Evolutionary conservation across 2,329 filamentous ascomycete species (phyloP).

Genomic region (Neopestalotiopsis clavispora): DNA sequence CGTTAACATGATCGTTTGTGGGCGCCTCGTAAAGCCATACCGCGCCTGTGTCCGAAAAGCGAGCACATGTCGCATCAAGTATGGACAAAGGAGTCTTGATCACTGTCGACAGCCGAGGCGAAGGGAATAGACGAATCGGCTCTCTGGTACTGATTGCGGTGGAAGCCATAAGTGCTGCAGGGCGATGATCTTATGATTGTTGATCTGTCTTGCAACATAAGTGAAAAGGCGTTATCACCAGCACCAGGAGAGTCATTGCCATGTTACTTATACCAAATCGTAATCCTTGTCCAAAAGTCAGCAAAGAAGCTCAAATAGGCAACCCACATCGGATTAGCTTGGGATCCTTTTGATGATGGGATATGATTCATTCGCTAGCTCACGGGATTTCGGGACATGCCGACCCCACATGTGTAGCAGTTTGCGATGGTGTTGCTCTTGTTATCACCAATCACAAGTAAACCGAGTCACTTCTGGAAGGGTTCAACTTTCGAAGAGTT

Average conservation of each 20-base stretch:
- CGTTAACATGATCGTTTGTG: constrained; percentile 14
- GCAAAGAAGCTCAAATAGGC: not conserved
- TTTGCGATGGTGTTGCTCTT: no score
- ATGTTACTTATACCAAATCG: not conserved
- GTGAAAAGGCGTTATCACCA: no score
- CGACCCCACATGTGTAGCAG: not conserved
- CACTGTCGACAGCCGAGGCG: not conserved
- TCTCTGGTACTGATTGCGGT: no score
- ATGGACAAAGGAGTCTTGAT: constrained; percentile 39
- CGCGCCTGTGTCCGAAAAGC: constrained; percentile 44
- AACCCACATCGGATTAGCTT: not conserved
- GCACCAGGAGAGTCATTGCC: no score
- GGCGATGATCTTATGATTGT: not conserved
- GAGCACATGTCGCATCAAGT: constrained; percentile 46
- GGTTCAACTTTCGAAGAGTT: no score
- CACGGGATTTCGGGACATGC: not conserved
- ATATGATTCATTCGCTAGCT: constrained; percentile 14
- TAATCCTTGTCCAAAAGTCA: not conserved
- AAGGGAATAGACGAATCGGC: constrained; percentile 19
- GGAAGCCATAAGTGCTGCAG: not conserved
- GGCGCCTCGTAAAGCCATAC: constrained; percentile 49
- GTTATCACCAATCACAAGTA: no score
- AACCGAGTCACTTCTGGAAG: not conserved
- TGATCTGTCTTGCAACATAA: not conserved
- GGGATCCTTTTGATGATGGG: not conserved